A percentile compares a stretch with the other conserved stretches of the same genome.
phyloP scores from a whole-genome alignment of 1,139 yeast species.

The Hanseniaspora sp. region DNA sequence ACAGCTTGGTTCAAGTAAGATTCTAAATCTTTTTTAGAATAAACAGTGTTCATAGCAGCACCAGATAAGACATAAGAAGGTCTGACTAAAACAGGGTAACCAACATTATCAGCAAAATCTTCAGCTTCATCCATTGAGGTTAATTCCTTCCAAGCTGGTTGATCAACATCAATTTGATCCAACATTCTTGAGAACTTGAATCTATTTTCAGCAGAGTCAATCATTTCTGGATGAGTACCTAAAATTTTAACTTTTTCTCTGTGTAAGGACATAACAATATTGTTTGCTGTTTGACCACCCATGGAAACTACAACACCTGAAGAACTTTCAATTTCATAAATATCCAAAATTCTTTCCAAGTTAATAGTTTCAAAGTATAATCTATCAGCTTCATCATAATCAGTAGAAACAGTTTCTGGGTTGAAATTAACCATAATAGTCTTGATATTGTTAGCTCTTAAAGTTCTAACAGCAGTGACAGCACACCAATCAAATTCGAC shows the following conservation, averaged over 20 bases:
- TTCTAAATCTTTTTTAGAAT: conserved; percentile 79
- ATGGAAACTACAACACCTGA: conserved; percentile 90
- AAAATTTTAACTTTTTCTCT: conserved; percentile 91
- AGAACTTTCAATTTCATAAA: conserved; percentile 84
- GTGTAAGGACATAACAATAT: conserved; percentile 86
- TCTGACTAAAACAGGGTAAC: conserved; percentile 93
- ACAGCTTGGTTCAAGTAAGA: conserved; percentile 86
- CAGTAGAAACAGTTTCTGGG: conserved; percentile 97
- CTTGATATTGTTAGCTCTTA: conserved; percentile 76
- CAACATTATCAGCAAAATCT: conserved; percentile 77
- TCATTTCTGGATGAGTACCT: conserved; percentile 97
- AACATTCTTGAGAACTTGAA: conserved; percentile 96
- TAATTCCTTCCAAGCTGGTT: conserved; percentile 98
- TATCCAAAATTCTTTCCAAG: conserved; percentile 89
- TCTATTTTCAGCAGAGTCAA: conserved; percentile 96
- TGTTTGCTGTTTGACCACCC: conserved; percentile 99
- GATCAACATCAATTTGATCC: conserved; percentile 94
- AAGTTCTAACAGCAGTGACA: conserved; percentile 86
- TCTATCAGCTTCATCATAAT: conserved; percentile 96
- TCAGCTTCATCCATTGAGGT: conserved; percentile 92
- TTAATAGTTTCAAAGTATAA: conserved; percentile 92
- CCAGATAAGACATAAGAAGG: conserved; percentile 97
- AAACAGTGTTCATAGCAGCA: conserved; percentile 98
- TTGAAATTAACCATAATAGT: conserved; percentile 96
- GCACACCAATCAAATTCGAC: conserved; percentile 97